phyloP scores from a whole-genome alignment of 495 filamentous ascomycete species.

The Niebla homalea region DNA sequence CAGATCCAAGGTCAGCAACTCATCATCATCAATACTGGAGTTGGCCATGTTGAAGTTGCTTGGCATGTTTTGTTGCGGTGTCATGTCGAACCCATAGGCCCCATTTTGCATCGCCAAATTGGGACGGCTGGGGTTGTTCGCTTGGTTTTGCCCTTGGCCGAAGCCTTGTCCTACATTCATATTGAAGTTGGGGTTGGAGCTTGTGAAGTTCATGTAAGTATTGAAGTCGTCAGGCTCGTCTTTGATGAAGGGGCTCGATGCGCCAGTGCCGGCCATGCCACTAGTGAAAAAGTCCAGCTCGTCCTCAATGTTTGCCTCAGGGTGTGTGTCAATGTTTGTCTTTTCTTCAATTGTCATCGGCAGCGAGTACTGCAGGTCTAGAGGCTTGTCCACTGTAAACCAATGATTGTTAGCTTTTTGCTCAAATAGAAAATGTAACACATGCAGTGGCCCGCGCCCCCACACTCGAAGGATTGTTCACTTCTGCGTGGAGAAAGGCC shows the following conservation, averaged over 20 bases:
- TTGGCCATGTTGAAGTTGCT: constrained; percentile 40
- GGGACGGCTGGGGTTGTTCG: constrained; percentile 66
- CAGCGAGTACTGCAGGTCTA: constrained; percentile 15
- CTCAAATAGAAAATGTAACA: no score
- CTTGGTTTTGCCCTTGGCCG: constrained; percentile 33
- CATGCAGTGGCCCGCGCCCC: no score
- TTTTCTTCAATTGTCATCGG: constrained; percentile 19
- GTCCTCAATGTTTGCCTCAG: constrained; percentile 24
- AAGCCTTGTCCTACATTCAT: constrained; percentile 52
- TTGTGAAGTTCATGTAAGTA: constrained; percentile 39
- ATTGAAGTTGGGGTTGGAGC: constrained; percentile 45
- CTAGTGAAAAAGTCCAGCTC: constrained; percentile 25
- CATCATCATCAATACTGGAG: constrained; percentile 41
- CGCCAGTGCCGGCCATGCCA: constrained; percentile 31
- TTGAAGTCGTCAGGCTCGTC: constrained; percentile 58
- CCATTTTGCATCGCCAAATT: constrained; percentile 59
- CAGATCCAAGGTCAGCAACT: constrained; percentile 39
- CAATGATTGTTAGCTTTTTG: neutral
- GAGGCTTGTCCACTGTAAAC: constrained; percentile 11
- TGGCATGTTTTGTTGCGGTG: constrained; percentile 38
- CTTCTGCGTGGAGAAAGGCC: no score
- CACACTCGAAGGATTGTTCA: no score
- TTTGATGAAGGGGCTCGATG: constrained; percentile 59
- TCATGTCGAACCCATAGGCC: constrained; percentile 33
- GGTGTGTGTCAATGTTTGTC: constrained; percentile 23